Evolutionary conservation across 1,284 basidiomycete genomes (phyloP).

Genomic region (Fistulina hepatica): DNA sequence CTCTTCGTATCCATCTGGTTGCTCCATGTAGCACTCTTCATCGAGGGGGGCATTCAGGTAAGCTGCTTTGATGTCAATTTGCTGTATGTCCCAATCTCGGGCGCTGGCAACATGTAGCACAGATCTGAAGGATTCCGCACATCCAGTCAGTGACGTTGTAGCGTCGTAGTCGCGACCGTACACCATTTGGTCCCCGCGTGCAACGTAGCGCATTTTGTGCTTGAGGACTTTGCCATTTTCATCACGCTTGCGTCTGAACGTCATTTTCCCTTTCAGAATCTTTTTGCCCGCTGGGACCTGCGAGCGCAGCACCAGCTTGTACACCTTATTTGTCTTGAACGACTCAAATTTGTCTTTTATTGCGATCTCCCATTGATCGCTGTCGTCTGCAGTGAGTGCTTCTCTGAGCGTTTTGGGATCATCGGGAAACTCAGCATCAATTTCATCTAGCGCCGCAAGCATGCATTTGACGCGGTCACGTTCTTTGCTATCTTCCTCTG

Average conservation of each 20-base stretch:
- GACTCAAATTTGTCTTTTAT: conserved; percentile 7
- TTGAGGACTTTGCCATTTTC: conserved; percentile 16
- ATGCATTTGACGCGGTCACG: no score
- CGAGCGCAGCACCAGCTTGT: conserved; percentile 8
- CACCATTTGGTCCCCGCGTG: conserved; percentile 24
- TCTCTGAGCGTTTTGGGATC: conserved; percentile 6
- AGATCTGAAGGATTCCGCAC: conserved; percentile 21
- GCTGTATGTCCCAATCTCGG: conserved; percentile 20
- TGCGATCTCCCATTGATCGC: conserved; percentile 6
- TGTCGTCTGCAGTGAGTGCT: neutral
- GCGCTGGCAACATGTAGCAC: conserved; percentile 24
- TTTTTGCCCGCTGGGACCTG: conserved; percentile 4
- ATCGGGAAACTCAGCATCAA: conserved; percentile 5
- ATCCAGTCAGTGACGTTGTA: conserved; percentile 27
- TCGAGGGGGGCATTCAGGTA: conserved; percentile 27
- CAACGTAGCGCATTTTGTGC: conserved; percentile 24
- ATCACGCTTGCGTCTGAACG: conserved; percentile 19
- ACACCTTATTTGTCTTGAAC: conserved; percentile 9
- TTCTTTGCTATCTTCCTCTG: no score
- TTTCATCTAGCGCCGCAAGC: neutral
- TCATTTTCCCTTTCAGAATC: conserved; percentile 9
- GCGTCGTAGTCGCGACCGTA: conserved; percentile 26
- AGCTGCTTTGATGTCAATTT: conserved; percentile 30
- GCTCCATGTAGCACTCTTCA: conserved; percentile 23
- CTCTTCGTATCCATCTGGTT: conserved; percentile 24